Percentiles rank a stretch among this genome's conserved stretches.
phyloP scores from a whole-genome alignment of 495 filamentous ascomycete genomes.

The Daldinia bambusicola region DNA sequence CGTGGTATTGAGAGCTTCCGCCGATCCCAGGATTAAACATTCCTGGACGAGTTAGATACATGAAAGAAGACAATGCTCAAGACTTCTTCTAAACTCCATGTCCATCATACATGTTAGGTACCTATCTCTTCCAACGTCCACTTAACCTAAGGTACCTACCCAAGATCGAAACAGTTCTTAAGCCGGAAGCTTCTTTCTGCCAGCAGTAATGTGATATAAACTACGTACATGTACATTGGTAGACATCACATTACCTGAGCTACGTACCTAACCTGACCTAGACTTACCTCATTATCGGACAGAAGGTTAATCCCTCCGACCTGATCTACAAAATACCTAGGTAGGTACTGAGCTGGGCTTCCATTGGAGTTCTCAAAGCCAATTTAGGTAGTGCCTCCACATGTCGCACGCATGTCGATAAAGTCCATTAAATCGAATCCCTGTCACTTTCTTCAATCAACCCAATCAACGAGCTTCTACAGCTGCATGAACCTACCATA shows the following conservation, averaged over 20 bases:
- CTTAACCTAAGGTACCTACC: no score
- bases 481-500: conserved; percentile 37
- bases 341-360: no score
- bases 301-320: conserved; percentile 18
- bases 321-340: background rate
- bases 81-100: background rate
- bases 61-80: background rate
- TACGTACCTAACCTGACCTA: conserved; percentile 6
- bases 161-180: no score
- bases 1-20: background rate
- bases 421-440: conserved; percentile 15
- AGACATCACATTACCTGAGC: no score
- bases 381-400: conserved; percentile 39
- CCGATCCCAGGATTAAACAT: background rate
- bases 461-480: conserved; percentile 24
- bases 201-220: background rate
- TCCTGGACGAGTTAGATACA: background rate
- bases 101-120: no score
- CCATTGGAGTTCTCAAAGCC: background rate
- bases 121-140: no score
- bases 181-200: background rate
- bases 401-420: conserved; percentile 27
- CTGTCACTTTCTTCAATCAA: conserved; percentile 8
- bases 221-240: no score
- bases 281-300: background rate